Percentiles rank a stretch among this genome's conserved stretches.
phyloP scores from a whole-genome alignment of 2,329 filamentous ascomycete species.

The Beauveria bassiana region DNA sequence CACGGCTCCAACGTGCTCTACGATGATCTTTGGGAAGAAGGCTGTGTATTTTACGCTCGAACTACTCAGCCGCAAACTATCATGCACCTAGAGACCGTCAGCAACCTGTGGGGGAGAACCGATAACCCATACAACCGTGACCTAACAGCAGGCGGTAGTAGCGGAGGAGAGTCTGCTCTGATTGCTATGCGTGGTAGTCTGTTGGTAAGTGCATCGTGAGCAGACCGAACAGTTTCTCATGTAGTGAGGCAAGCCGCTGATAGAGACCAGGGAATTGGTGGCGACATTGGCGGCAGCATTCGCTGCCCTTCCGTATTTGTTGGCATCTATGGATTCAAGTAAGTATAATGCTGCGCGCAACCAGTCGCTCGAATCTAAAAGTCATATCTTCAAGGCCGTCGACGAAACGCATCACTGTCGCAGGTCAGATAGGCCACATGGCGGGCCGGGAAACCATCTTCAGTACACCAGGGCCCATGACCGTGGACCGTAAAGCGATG shows the following conservation, averaged over 20 bases:
- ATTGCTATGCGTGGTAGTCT: slow-evolving; percentile 33
- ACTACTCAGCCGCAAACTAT: slow-evolving; percentile 59
- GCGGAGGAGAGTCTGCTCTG: slow-evolving; percentile 46
- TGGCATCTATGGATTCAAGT: slow-evolving; percentile 29
- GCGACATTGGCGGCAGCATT: slow-evolving; percentile 35
- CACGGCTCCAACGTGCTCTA: slow-evolving; percentile 27
- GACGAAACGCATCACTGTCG: slow-evolving; percentile 22
- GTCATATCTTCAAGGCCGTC: slow-evolving; percentile 21
- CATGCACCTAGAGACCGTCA: slow-evolving; percentile 49
- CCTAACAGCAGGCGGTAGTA: slow-evolving; percentile 55
- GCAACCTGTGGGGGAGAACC: slow-evolving; percentile 55
- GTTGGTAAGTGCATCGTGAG: slow-evolving; percentile 18
- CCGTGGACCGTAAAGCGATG: slow-evolving; percentile 25
- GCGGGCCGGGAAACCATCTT: slow-evolving; percentile 28
- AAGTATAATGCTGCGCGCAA: not conserved
- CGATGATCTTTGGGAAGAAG: slow-evolving; percentile 22
- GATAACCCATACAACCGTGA: slow-evolving; percentile 56
- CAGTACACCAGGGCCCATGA: slow-evolving; percentile 26
- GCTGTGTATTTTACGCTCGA: slow-evolving; percentile 56
- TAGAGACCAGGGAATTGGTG: slow-evolving; percentile 27
- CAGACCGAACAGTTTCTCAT: not conserved
- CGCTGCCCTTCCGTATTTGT: slow-evolving; percentile 29
- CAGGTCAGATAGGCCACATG: slow-evolving; percentile 21
- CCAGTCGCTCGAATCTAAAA: not conserved
- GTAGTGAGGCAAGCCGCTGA: not conserved